These are phyloP conservation scores for Gracilaria caudata DNA, from an alignment of 23 red algal genomes.

Conservation along the genomic window DNA sequence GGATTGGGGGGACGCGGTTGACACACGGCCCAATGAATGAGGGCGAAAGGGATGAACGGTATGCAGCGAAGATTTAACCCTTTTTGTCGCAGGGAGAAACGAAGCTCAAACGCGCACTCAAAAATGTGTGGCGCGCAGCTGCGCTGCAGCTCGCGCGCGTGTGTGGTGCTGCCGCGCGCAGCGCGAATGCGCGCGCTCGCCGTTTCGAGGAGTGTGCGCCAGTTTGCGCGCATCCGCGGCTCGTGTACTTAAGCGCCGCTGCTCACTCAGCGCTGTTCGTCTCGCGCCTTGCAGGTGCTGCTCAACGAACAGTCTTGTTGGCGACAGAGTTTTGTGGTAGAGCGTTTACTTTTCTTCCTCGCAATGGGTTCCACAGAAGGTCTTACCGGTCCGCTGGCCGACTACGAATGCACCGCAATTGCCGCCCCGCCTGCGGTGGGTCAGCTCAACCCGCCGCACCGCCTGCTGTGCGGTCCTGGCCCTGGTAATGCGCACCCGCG, in stretches of 20 bases:
- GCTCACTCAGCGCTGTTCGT: background rate
- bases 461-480: constrained; percentile 77
- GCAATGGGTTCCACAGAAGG: constrained; percentile 46
- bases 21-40: constrained; percentile 24
- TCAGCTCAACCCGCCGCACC: constrained; percentile 66
- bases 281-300: background rate
- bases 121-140: constrained; percentile 19
- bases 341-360: background rate
- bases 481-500: constrained; percentile 78
- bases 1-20: background rate
- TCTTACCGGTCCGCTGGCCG: constrained; percentile 41
- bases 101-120: constrained; percentile 5
- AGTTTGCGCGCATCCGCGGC: background rate
- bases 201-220: background rate
- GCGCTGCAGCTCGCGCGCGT: background rate
- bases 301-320: too few species aligned
- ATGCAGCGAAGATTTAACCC: constrained; percentile 1
- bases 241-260: constrained; percentile 23
- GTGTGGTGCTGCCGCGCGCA: constrained; percentile 18
- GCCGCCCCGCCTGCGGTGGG: constrained; percentile 30
- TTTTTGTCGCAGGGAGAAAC: constrained; percentile 3
- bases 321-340: background rate
- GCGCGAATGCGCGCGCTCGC: background rate
- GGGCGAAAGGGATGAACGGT: background rate
- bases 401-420: constrained; percentile 57